Base-by-base conservation (phyloP, 352 stramenopile species). In the Phytophthora ramorum region DNA sequence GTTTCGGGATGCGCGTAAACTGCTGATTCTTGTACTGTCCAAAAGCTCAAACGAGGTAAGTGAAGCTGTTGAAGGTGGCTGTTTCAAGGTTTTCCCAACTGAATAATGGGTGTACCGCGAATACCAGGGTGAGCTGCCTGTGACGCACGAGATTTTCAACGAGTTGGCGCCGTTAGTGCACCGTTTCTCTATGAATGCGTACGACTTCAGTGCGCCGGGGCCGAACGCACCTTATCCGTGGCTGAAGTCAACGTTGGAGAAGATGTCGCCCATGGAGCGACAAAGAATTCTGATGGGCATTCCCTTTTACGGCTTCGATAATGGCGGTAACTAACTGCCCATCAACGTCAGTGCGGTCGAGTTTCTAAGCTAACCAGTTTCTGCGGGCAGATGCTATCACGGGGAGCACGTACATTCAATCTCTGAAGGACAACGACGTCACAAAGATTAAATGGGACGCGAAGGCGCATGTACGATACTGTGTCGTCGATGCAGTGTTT, bases 251-350 rank as follows among this genome's bases (percentile, higher is more conserved):
- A 93, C 85, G 14, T 50, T 95, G 14, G 35, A 79, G 19, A 78
- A 78, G 16, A 70, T 95, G 49, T 74, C 63, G 0, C 55, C 66
- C 0, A 55, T 79, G 26, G 75, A 91, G 51, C 66, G 71, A 16
- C 63, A 73, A 38, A 89, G 88, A 56, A 76, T 95, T 14, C 65
- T 95, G 34, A 76, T 95, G 62, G 86, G 86, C 1, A 14, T 95
- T 22, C 84, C 86, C 1, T 95, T 95, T 54, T 95, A 95, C 43
- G 86, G 86, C 34, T 95, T 90, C 50, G 85, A 93, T 60, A 92
- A 91, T 47, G 47, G 69, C n/a, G 81, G 86, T 86, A 54, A 1
- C 45, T 44, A 45, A 8, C 13, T 17, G 16, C 35, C 19, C 3
- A 28, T 10, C 49, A 17, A 56, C 16, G 16, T 38, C 17, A 14